Evolutionary conservation across 176 grass and related monocot genomes (phyloP).

Genomic region (Eremochloa ophiuroides): DNA sequence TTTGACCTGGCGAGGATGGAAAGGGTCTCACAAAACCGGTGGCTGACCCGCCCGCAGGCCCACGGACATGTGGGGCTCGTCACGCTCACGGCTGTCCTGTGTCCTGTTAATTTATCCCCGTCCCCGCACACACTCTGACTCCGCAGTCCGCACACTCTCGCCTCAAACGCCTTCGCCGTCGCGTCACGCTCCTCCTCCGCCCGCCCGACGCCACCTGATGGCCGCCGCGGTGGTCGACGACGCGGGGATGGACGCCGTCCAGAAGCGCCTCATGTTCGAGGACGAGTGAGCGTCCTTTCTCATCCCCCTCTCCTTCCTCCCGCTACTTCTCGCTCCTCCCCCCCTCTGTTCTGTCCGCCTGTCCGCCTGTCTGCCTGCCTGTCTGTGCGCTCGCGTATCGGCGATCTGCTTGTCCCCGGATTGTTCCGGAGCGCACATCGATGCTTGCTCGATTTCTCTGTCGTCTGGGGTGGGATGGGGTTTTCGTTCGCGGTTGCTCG

Average conservation of each 20-base stretch:
- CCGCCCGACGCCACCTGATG: conserved; percentile 6
- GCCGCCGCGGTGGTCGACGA: conserved; percentile 42
- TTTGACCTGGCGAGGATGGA: not conserved
- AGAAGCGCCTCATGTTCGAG: conserved; percentile 97
- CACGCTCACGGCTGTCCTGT: not conserved
- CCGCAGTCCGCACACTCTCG: not conserved
- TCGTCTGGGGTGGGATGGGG: not conserved
- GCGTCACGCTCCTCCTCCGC: not conserved
- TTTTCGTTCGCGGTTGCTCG: not conserved
- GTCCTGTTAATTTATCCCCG: conserved; percentile 14
- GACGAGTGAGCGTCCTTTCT: conserved; percentile 60
- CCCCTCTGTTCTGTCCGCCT: too few relatives aligned
- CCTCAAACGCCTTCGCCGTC: not conserved
- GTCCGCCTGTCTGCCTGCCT: not conserved
- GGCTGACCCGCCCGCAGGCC: not conserved
- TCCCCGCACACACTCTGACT: not conserved
- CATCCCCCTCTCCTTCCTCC: not conserved
- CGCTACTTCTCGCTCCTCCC: not conserved
- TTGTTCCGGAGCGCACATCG: not conserved
- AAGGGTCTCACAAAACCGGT: not conserved
- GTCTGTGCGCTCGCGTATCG: not conserved
- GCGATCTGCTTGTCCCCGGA: not conserved
- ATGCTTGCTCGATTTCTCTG: not conserved
- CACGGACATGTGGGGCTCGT: not conserved
- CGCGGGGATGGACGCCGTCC: conserved; percentile 84